Base-by-base conservation (phyloP, 2,329 filamentous ascomycete species). In the Alternaria rosae region DNA sequence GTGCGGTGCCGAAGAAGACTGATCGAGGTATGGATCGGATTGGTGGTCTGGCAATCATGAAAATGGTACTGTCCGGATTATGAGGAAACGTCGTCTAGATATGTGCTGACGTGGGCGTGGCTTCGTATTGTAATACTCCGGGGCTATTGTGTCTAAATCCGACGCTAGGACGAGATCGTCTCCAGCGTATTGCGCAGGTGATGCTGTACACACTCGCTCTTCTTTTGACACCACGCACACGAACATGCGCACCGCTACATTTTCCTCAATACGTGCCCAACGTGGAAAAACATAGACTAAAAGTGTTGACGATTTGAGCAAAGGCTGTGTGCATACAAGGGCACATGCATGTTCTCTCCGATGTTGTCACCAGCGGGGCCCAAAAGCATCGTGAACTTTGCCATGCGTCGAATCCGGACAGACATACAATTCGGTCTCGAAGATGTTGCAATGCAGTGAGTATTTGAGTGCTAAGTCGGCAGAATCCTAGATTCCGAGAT, bases 401-500 rank as follows among this genome's bases (percentile, higher is more conserved):
- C 32, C 17, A 38, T 17, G 32, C n/a, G 32, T 38, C 17, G 32
- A 17, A n/a, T n/a, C n/a, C n/a, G n/a, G n/a, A n/a, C n/a, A n/a
- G n/a, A n/a, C n/a, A n/a, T n/a, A n/a, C n/a, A n/a, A n/a, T n/a
- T n/a, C n/a, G n/a, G n/a, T n/a, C n/a, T n/a, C n/a, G n/a, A n/a
- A n/a, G n/a, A n/a, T n/a, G n/a, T n/a, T n/a, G n/a, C n/a, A n/a
- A n/a, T n/a, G n/a, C n/a, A n/a, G n/a, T n/a, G n/a, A 38, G 32
- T 17, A 17, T 8, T 0, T 15, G 32, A 38, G 15, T 10, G 0
- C 6, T 0, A 0, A 10, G 21, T 43, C 0, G 12, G 41, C 20
- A 21, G 41, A 20, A 10, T 20, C 6, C 41, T 21, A 43, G 41
- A 6, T 17, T 21, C 41, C 41, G 20, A 21, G 17, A 43, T 43